Base-by-base conservation (phyloP, 2,329 filamentous ascomycete species). In the Cercospora zeina region DNA sequence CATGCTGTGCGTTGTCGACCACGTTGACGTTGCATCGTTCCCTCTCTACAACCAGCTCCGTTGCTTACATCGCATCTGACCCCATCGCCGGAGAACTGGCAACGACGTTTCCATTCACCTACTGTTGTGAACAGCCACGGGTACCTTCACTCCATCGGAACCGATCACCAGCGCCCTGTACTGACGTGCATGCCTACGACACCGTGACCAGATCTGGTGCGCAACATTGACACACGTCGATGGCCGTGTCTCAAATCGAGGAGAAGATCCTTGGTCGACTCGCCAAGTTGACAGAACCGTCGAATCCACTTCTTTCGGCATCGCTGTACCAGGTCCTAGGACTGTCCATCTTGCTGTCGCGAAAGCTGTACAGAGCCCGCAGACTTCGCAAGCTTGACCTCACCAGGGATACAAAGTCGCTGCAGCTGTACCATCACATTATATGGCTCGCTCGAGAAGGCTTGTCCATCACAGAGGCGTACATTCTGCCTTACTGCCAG, bases 221-320 rank as follows among this genome's bases (percentile, higher is more conserved):
- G 57, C 51, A 21, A 11, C 53, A 53, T 54, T 42, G 54, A 59
- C 51, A 31, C 58, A 58, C 47, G 62, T 68, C 65, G 76, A 99
- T 97, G 95, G 95, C 95, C 79, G 95, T 93, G 74, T 95, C 92
- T 64, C 91, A 96, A 79, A 91, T 97, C 65, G 95, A 99, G 77
- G 93, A 96, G 80, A 99, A 97, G 80, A 96, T 96, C 78, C 84
- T 99, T 72, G 92, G 91, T 78, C 88, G 87, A 74, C 88, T 96
- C 74, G 93, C 95, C 75, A 89, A 88, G 77, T 84, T 87, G 65
- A 92, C 91, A 69, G 87, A 88, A 73, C 80, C 84, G 63, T 87
- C 90, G 69, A 95, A 93, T 72, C 87, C 90, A 3, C 82, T 93
- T 16, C 84, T 97, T 50, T 90, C 90, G 7, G 84, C 85, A 19